Percentiles rank a stretch among this genome's conserved stretches.
Conservation (phyloP, 768 basidiomycete genomes). For the Suillus lakei region DNA sequence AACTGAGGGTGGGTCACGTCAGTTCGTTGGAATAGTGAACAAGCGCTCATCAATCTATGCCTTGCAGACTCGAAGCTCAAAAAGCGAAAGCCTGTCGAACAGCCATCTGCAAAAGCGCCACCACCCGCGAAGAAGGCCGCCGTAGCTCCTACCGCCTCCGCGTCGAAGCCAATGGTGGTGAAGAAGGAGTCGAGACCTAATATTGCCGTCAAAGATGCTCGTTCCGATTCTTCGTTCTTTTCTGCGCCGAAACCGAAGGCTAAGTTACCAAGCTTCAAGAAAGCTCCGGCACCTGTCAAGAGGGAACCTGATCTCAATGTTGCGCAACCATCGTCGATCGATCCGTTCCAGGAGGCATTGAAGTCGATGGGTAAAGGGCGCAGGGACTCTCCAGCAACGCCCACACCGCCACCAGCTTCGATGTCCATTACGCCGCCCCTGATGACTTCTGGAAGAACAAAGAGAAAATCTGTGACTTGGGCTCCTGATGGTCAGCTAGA, state of each 20-base stretch:
- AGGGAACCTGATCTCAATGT: constrained; percentile 61
- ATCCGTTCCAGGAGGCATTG: constrained; percentile 85
- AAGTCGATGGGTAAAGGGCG: constrained; percentile 71
- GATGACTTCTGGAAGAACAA: constrained; percentile 53
- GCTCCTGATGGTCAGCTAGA: constrained; percentile 75
- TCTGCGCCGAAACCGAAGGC: constrained; percentile 85
- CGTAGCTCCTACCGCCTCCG: constrained; percentile 31
- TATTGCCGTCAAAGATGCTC: constrained; percentile 67
- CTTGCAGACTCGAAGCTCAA: constrained; percentile 60
- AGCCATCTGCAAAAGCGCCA: constrained; percentile 46
- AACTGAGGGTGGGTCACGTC: constrained; percentile 77
- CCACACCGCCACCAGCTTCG: constrained; percentile 56
- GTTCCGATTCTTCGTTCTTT: constrained; percentile 88
- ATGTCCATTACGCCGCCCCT: constrained; percentile 38
- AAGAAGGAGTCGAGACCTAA: constrained; percentile 61
- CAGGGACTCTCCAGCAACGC: constrained; percentile 63
- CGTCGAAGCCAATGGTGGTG: constrained; percentile 39
- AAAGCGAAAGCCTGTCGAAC: constrained; percentile 75
- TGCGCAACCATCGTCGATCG: constrained; percentile 75
- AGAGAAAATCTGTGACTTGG: constrained; percentile 82
- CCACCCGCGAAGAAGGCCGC: constrained; percentile 74
- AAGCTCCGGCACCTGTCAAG: constrained; percentile 59
- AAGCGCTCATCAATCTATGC: constrained; percentile 27
- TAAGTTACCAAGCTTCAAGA: constrained; percentile 86
- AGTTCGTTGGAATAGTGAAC: constrained; percentile 36